Conservation (phyloP, 2,329 filamentous ascomycete species). For the Ophiostoma sp. region DNA sequence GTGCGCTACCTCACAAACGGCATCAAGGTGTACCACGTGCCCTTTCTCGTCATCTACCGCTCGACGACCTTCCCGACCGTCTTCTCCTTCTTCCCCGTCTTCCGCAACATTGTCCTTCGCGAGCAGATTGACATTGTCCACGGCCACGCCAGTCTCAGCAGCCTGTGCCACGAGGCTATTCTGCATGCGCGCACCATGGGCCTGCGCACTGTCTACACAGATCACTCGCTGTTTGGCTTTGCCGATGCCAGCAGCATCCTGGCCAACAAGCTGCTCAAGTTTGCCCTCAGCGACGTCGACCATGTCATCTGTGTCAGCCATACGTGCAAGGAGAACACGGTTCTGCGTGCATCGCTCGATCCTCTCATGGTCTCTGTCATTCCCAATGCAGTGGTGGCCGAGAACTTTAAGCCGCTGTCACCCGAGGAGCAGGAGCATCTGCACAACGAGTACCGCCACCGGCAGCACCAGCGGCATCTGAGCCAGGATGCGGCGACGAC, state of each 20-base stretch:
- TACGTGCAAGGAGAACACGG: slow-evolving; percentile 98
- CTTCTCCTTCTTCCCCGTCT: slow-evolving; percentile 97
- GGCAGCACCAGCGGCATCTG: slow-evolving; percentile 15
- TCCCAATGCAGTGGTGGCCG: slow-evolving; percentile 92
- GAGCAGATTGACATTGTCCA: slow-evolving; percentile 97
- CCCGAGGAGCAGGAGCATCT: slow-evolving; percentile 37
- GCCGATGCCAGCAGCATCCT: slow-evolving; percentile 93
- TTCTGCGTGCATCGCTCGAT: slow-evolving; percentile 87
- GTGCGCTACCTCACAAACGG: slow-evolving; percentile 95
- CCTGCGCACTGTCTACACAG: slow-evolving; percentile 89
- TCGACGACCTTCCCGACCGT: slow-evolving; percentile 91
- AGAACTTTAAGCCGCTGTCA: slow-evolving; percentile 78
- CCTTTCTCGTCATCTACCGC: slow-evolving; percentile 92
- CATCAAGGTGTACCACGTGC: slow-evolving; percentile 96
- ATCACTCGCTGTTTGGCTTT: slow-evolving; percentile 96
- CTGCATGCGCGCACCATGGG: slow-evolving; percentile 96
- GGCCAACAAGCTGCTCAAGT: slow-evolving; percentile 95
- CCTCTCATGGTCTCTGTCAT: slow-evolving; percentile 97
- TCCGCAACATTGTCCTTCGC: slow-evolving; percentile 89
- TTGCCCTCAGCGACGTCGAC: slow-evolving; percentile 91
- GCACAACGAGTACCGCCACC: slow-evolving; percentile 27
- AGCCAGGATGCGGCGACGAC: slow-evolving; percentile 17
- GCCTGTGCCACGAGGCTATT: slow-evolving; percentile 89
- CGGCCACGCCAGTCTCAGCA: slow-evolving; percentile 91
- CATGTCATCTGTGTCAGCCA: slow-evolving; percentile 98